Evolutionary conservation across 495 filamentous ascomycete species (phyloP).

Genomic region (Pseudomonodictys pantanalensis): DNA sequence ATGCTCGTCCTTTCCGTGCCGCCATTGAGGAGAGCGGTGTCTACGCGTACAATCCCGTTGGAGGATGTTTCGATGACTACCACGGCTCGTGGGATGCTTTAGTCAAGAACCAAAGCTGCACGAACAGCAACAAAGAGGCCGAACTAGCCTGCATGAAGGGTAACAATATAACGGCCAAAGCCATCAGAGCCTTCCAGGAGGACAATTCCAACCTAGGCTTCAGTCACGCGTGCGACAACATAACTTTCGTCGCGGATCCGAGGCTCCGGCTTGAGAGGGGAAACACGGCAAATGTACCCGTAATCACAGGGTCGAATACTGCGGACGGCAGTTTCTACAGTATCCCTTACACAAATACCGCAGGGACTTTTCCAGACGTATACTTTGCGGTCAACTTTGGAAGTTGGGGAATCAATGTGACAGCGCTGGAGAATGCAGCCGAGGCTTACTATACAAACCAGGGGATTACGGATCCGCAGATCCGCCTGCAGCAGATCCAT

Average conservation of each 20-base stretch:
- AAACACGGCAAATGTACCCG: constrained; percentile 32
- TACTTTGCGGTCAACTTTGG: neutral
- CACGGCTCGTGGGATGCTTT: constrained; percentile 6
- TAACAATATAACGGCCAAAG: constrained; percentile 16
- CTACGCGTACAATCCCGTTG: constrained; percentile 1
- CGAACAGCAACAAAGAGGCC: neutral
- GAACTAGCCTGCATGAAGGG: constrained; percentile 28
- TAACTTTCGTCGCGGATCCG: constrained; percentile 32
- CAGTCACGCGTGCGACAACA: constrained; percentile 30
- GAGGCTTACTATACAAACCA: constrained; percentile 6
- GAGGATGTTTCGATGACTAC: constrained; percentile 3
- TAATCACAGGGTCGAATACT: constrained; percentile 33
- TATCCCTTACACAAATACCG: neutral
- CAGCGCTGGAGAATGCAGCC: neutral
- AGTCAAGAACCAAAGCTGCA: neutral
- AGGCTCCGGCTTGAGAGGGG: constrained; percentile 11
- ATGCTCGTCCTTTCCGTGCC: neutral
- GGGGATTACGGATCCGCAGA: constrained; percentile 2
- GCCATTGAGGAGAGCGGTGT: constrained; percentile 15
- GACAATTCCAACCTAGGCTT: constrained; percentile 27
- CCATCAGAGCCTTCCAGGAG: constrained; percentile 28
- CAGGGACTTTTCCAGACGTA: neutral
- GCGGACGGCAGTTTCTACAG: constrained; percentile 35
- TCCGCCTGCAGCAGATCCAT: neutral
- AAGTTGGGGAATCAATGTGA: neutral